Evolutionary conservation across 768 basidiomycete species (phyloP).

Genomic region (Tylopilus plumbeoviolaceoides): DNA sequence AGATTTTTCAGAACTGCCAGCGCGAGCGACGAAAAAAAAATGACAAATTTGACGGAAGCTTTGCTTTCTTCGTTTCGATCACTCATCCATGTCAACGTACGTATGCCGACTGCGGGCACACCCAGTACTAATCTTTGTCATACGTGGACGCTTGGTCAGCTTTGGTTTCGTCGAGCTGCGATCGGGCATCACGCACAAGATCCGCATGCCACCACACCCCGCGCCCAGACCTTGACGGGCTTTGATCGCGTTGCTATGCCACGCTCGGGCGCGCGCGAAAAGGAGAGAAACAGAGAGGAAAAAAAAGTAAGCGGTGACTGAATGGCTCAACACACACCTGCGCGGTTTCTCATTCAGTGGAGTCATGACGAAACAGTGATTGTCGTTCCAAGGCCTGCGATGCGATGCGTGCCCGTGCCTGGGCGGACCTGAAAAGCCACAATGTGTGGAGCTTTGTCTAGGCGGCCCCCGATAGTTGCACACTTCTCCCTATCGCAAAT

Average conservation of each 20-base stretch:
- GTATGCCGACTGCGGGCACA: background rate
- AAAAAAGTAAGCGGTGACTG: background rate
- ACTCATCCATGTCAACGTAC: too few species aligned
- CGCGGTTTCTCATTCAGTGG: background rate
- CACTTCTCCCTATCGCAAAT: background rate
- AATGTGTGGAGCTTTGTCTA: background rate
- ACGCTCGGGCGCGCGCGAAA: background rate
- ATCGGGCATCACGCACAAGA: background rate
- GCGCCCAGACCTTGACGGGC: background rate
- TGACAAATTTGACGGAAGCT: too few species aligned
- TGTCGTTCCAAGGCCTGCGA: background rate
- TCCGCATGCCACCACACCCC: background rate
- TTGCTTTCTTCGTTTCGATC: background rate
- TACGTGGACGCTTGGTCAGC: background rate
- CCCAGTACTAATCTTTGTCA: too few species aligned
- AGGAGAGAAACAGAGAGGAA: background rate
- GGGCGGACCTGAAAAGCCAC: background rate
- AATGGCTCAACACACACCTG: background rate
- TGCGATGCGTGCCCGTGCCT: background rate
- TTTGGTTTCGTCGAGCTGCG: background rate
- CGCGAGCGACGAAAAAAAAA: too few species aligned
- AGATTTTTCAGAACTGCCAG: too few species aligned
- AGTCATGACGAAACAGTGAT: background rate
- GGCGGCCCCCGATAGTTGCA: background rate
- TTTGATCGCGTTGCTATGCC: conserved; percentile 4